A percentile compares a stretch with the other conserved stretches of the same genome.
Evolutionary conservation across 805 yeast genomes (phyloP).

Genomic region (Candida sakaeoensis): DNA sequence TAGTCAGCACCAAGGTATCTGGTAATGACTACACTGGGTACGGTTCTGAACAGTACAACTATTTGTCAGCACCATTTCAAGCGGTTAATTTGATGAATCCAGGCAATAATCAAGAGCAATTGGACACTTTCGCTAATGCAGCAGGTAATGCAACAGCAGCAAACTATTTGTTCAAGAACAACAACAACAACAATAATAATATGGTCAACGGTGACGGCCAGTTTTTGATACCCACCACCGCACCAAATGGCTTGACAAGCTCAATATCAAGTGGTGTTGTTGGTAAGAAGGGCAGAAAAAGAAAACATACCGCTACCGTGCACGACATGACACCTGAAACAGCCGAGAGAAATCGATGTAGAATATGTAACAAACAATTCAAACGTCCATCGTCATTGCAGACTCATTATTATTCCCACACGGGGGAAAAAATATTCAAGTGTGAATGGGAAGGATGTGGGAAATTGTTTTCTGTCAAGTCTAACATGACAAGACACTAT

Average conservation of each 20-base stretch:
- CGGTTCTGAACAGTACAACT: constrained; percentile 4
- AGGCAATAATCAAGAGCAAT: neutral
- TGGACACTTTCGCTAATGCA: neutral
- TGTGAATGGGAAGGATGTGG: constrained; percentile 60
- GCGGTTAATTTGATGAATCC: neutral
- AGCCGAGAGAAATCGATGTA: constrained; percentile 44
- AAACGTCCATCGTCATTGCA: constrained; percentile 79
- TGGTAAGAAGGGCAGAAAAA: constrained; percentile 9
- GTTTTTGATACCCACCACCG: neutral
- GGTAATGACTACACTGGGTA: neutral
- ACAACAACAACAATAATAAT: neutral
- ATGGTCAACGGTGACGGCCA: neutral
- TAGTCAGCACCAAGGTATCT: neutral
- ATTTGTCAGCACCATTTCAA: constrained; percentile 5
- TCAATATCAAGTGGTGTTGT: neutral
- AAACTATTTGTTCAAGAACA: neutral
- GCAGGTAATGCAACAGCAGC: neutral
- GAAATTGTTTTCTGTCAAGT: constrained; percentile 67
- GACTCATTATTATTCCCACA: constrained; percentile 75
- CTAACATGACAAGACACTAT: constrained; percentile 78
- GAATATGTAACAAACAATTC: constrained; percentile 69
- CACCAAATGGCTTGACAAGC: neutral
- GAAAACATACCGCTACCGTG: constrained; percentile 19
- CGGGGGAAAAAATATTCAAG: constrained; percentile 33
- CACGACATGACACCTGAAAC: constrained; percentile 41